Percentiles rank a stretch among this genome's conserved stretches.
These are phyloP conservation scores for Nicotiana sylvestris DNA, from an alignment of 257 asterid species.

Conservation along the genomic window DNA sequence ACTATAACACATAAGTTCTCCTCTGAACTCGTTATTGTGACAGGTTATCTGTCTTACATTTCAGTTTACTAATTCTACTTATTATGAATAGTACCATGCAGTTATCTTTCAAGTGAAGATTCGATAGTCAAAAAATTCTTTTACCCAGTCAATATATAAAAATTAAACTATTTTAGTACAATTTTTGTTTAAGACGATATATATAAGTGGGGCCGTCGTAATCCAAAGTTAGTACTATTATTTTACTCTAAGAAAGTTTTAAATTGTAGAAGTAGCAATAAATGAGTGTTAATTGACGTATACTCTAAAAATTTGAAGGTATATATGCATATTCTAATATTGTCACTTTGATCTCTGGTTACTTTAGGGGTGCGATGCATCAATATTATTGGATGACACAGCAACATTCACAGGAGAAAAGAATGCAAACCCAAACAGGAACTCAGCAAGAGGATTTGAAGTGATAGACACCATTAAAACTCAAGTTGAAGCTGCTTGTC, in stretches of 20 bases:
- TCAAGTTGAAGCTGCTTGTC: slow-evolving; percentile 46
- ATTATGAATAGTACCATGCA: no score
- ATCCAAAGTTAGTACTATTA: background rate
- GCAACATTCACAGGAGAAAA: slow-evolving; percentile 39
- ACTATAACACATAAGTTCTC: no score
- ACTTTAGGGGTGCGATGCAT: slow-evolving; percentile 45
- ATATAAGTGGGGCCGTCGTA: background rate
- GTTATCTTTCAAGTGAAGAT: no score
- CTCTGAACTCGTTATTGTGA: no score
- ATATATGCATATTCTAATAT: background rate
- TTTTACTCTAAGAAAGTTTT: no score
- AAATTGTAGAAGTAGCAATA: no score
- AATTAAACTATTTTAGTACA: background rate
- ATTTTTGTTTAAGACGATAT: background rate
- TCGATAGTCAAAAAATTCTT: background rate
- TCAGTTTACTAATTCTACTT: no score
- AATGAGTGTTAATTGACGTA: no score
- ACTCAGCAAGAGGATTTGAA: slow-evolving; percentile 38
- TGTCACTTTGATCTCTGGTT: background rate
- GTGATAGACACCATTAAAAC: slow-evolving; percentile 45
- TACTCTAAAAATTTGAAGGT: background rate
- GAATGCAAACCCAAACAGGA: slow-evolving; percentile 35
- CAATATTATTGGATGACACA: slow-evolving; percentile 40
- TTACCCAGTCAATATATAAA: background rate
- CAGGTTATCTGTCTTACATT: background rate